A percentile compares a stretch with the other conserved stretches of the same genome.
phyloP scores from a whole-genome alignment of 1,284 basidiomycete genomes.

The Xerocomus amazonicus region DNA sequence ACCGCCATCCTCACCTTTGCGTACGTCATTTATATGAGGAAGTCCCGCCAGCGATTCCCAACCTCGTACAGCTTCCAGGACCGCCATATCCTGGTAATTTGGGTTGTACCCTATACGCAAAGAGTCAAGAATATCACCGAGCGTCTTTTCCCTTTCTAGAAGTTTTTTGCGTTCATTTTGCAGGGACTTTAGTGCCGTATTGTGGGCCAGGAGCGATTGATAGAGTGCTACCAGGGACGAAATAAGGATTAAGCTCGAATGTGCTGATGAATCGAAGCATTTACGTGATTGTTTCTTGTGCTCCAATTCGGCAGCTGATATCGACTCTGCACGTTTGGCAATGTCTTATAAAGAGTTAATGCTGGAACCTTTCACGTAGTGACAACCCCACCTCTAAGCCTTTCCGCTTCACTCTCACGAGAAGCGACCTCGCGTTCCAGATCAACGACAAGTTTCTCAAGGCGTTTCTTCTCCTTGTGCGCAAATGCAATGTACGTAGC shows the following conservation, averaged over 20 bases:
- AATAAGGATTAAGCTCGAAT: constrained; percentile 17
- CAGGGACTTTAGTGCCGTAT: constrained; percentile 74
- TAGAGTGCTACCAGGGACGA: constrained; percentile 74
- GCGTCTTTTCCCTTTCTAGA: constrained; percentile 67
- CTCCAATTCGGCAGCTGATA: constrained; percentile 73
- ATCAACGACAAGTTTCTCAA: constrained; percentile 59
- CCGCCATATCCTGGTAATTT: constrained; percentile 99
- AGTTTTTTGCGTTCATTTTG: constrained; percentile 69
- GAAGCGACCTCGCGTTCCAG: constrained; percentile 56
- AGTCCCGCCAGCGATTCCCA: constrained; percentile 82
- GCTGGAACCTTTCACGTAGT: neutral
- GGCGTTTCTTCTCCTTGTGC: constrained; percentile 78
- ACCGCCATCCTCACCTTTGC: constrained; percentile 38
- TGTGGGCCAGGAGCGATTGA: constrained; percentile 68
- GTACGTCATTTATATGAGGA: constrained; percentile 63
- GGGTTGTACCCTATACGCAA: constrained; percentile 91
- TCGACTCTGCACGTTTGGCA: constrained; percentile 64
- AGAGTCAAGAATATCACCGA: constrained; percentile 83
- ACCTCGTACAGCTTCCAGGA: constrained; percentile 92
- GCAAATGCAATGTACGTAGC: constrained; percentile 85
- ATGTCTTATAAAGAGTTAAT: constrained; percentile 45
- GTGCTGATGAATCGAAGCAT: constrained; percentile 32
- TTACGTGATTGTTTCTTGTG: constrained; percentile 82
- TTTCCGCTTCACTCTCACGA: constrained; percentile 66
- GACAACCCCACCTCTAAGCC: constrained; percentile 53